A percentile compares a stretch with the other conserved stretches of the same genome.
phyloP scores from a whole-genome alignment of 495 filamentous ascomycete genomes.

The Aspergillus egyptiacus region DNA sequence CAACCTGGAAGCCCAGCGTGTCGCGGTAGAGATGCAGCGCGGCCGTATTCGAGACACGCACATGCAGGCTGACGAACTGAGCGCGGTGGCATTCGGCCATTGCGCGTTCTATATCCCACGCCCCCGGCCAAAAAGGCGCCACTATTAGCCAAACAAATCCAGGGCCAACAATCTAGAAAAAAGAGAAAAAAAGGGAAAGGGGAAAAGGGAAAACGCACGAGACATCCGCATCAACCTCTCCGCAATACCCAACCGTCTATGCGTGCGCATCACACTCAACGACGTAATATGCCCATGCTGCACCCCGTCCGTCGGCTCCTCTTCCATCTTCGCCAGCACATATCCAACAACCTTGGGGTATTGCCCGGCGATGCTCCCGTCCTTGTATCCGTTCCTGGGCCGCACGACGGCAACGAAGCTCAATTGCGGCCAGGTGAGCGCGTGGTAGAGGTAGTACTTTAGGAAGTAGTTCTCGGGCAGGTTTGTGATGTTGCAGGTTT shows the following conservation, averaged over 20 bases:
- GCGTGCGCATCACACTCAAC: conserved; percentile 93
- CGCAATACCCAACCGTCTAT: conserved; percentile 82
- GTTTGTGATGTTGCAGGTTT: conserved; percentile 98
- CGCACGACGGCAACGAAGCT: conserved; percentile 95
- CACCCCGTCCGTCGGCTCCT: conserved; percentile 85
- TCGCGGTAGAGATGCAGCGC: conserved; percentile 89
- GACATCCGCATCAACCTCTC: conserved; percentile 96
- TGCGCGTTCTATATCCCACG: conserved; percentile 83
- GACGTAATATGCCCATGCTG: conserved; percentile 96
- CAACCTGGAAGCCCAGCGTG: conserved; percentile 84
- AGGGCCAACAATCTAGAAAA: conserved; percentile 1
- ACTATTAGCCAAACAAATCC: neutral
- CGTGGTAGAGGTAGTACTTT: conserved; percentile 99
- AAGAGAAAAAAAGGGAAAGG: conserved; percentile 4
- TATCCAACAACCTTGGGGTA: conserved; percentile 98
- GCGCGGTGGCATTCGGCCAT: conserved; percentile 94
- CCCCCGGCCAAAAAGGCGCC: no score
- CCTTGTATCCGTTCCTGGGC: conserved; percentile 53
- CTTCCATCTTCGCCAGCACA: conserved; percentile 98
- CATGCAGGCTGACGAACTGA: conserved; percentile 90
- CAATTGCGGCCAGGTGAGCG: conserved; percentile 93
- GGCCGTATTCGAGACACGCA: conserved; percentile 86
- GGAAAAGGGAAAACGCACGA: conserved; percentile 55
- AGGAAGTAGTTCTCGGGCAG: conserved; percentile 99
- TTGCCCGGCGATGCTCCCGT: conserved; percentile 52